A percentile compares a stretch with the other conserved stretches of the same genome.
phyloP scores from a whole-genome alignment of 139 green algal genomes.

The Chlamydomonas sphaeroides region DNA sequence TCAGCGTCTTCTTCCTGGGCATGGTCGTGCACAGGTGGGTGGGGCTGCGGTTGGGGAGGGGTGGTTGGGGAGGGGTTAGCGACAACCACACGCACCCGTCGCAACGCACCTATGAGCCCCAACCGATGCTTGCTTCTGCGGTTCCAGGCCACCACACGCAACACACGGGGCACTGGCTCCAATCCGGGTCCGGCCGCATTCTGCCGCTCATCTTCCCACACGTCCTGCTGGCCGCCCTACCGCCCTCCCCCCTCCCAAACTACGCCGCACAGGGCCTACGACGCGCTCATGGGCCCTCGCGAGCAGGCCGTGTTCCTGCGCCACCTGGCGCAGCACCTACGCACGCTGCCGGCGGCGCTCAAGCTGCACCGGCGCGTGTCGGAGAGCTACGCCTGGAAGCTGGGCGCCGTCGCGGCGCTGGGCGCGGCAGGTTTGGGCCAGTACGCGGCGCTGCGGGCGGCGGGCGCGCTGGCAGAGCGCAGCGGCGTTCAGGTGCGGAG shows the following conservation, averaged over 20 bases:
- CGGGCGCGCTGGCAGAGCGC: background rate
- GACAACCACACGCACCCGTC: too few species aligned
- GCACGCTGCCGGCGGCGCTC: background rate
- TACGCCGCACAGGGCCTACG: background rate
- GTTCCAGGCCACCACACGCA: too few species aligned
- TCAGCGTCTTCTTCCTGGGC: background rate
- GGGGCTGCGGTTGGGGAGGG: too few species aligned
- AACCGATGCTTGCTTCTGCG: too few species aligned
- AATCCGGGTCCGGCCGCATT: too few species aligned
- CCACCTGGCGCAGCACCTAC: background rate
- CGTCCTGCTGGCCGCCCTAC: too few species aligned
- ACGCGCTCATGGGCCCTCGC: background rate
- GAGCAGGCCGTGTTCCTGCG: constrained; percentile 5
- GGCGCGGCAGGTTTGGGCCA: background rate
- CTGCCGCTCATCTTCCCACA: too few species aligned
- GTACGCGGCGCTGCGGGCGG: too few species aligned
- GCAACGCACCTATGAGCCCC: too few species aligned
- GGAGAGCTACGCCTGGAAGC: background rate
- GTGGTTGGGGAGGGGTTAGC: too few species aligned
- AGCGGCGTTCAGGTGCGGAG: background rate
- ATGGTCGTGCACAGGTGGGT: background rate
- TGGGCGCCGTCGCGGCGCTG: background rate
- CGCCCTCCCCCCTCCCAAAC: too few species aligned
- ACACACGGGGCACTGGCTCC: too few species aligned
- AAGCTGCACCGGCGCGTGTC: background rate